A percentile compares a stretch with the other conserved stretches of the same genome.
phyloP scores from a whole-genome alignment of 164 flowering plant species.

The Protea cynaroides region DNA sequence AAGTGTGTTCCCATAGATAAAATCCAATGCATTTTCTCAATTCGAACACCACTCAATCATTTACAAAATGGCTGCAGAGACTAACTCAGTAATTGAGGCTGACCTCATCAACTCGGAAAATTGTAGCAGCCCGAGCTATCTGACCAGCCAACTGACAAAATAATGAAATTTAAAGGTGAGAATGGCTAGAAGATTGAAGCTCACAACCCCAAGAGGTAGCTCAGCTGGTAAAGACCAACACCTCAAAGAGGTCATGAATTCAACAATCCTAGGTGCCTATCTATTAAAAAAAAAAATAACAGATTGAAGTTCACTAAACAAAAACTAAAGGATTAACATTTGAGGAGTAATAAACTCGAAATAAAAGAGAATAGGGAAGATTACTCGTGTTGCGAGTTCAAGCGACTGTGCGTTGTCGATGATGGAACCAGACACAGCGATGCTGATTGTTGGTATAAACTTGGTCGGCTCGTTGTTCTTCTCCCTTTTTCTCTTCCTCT shows the following conservation, averaged over 20 bases:
- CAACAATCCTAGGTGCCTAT: too few species aligned
- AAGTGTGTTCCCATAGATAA: too few species aligned
- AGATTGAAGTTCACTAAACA: too few species aligned
- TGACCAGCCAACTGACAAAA: conserved; percentile 85
- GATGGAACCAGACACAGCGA: conserved; percentile 88
- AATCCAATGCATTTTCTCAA: too few species aligned
- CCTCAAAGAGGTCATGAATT: too few species aligned
- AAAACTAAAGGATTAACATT: too few species aligned
- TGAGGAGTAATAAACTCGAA: too few species aligned
- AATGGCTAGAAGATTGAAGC: not conserved
- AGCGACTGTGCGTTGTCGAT: conserved; percentile 79
- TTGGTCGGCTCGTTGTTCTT: conserved; percentile 12
- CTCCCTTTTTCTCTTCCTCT: conserved; percentile 20
- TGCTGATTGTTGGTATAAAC: conserved; percentile 52
- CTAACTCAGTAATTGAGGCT: not conserved
- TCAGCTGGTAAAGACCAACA: too few species aligned
- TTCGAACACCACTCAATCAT: too few species aligned
- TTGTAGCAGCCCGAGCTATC: conserved; percentile 94
- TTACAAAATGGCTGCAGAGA: too few species aligned
- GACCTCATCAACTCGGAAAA: conserved; percentile 91
- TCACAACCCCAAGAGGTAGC: not conserved
- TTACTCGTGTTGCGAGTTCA: conserved; percentile 92
- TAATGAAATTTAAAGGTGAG: not conserved
- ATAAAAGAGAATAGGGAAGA: not conserved
- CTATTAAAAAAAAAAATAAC: too few species aligned